Evolutionary conservation across 495 filamentous ascomycete species (phyloP).

Genomic region (Aspergillus sparsus): DNA sequence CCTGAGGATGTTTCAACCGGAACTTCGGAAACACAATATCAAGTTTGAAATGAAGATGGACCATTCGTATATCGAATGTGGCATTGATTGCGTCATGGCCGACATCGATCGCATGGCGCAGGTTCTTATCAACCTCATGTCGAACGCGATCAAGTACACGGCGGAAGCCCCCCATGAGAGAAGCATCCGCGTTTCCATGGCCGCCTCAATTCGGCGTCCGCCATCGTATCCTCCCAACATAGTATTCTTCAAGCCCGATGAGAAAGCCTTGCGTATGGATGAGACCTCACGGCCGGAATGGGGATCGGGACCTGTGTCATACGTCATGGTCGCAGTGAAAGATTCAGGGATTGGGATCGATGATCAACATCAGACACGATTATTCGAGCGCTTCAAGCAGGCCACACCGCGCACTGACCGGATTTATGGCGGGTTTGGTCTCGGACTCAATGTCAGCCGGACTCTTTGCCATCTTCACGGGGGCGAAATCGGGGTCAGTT

Average conservation of each 20-base stretch:
- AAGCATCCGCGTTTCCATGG: conserved; percentile 68
- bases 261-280: conserved; percentile 37
- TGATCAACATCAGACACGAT: conserved; percentile 67
- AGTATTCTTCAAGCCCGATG: conserved; percentile 53
- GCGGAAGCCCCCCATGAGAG: conserved; percentile 51
- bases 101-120: conserved; percentile 74
- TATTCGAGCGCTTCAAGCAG: conserved; percentile 83
- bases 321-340: conserved; percentile 70
- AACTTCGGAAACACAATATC: conserved; percentile 68
- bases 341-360: conserved; percentile 79
- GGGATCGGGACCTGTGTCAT: conserved; percentile 67
- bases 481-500: conserved; percentile 79
- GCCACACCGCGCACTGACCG: conserved; percentile 76
- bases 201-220: conserved; percentile 59
- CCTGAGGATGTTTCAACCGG: conserved; percentile 71
- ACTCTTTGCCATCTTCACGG: conserved; percentile 79
- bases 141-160: conserved; percentile 80
- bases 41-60: conserved; percentile 62
- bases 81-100: conserved; percentile 65
- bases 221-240: conserved; percentile 48
- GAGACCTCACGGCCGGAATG: conserved; percentile 59
- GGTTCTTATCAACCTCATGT: conserved; percentile 73
- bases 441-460: conserved; percentile 80
- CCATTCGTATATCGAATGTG: conserved; percentile 52
- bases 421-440: conserved; percentile 78